Percentiles rank a stretch among this genome's conserved stretches.
Conservation (phyloP, 208 protist genomes). For the Porcisia deanei region DNA sequence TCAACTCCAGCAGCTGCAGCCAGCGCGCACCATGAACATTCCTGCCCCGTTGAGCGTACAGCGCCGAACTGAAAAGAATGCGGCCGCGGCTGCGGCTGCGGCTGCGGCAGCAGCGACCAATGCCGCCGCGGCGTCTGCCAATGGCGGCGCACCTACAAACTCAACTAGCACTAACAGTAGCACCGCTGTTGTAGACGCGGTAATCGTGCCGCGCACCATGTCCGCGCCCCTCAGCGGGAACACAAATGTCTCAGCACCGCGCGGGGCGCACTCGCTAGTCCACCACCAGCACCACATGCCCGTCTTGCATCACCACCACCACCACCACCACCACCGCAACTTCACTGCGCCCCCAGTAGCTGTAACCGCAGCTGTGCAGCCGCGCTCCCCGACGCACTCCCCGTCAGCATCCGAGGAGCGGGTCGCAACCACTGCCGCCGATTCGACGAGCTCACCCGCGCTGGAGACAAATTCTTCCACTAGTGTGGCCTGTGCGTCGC, state of each 20-base stretch:
- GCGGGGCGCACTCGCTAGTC: constrained; percentile 12
- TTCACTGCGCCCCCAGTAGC: constrained; percentile 1
- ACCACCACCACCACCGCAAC: constrained; percentile 26
- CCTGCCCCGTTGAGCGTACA: constrained; percentile 30
- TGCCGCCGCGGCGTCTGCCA: background rate
- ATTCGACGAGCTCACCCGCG: background rate
- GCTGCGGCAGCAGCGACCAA: constrained; percentile 8
- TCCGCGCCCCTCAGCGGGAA: background rate
- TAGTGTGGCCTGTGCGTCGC: background rate
- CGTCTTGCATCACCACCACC: constrained; percentile 30
- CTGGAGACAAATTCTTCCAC: background rate
- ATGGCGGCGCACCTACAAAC: constrained; percentile 1
- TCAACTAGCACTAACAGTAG: background rate
- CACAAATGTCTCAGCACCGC: constrained; percentile 14
- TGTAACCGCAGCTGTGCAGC: background rate
- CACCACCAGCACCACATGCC: constrained; percentile 36
- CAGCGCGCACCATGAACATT: constrained; percentile 29
- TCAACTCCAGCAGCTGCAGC: constrained; percentile 28
- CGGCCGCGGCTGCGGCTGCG: constrained; percentile 12
- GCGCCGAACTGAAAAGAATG: constrained; percentile 24
- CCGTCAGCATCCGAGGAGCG: constrained; percentile 16
- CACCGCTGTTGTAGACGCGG: constrained; percentile 1
- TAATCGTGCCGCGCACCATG: background rate
- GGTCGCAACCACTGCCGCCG: background rate
- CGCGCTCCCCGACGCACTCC: constrained; percentile 4